These are phyloP conservation scores for Coccomyxa subellipsoidea DNA, from an alignment of 163 green algal genomes.

Conservation along the genomic window DNA sequence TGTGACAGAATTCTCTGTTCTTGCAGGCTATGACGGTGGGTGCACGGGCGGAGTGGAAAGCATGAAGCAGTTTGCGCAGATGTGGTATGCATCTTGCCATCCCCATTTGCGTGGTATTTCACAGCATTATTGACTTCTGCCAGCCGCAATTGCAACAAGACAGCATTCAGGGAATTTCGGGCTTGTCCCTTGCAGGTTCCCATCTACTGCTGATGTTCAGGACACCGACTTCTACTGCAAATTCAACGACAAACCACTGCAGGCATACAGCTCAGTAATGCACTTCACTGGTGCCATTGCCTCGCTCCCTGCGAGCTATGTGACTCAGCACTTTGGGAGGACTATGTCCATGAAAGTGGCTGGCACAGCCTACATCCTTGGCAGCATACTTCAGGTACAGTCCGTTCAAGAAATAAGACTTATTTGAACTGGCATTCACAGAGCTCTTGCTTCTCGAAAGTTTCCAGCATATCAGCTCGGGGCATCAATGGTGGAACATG, in stretches of 20 bases:
- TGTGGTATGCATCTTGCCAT: neutral
- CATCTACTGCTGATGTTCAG: neutral
- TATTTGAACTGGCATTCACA: neutral
- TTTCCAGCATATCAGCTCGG: neutral
- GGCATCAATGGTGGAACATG: no score
- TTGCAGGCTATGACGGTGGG: neutral
- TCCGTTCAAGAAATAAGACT: neutral
- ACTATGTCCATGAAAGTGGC: slow-evolving; percentile 29
- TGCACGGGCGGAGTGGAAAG: neutral
- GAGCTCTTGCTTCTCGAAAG: neutral
- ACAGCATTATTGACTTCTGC: neutral
- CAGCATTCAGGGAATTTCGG: neutral
- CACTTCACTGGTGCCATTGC: slow-evolving; percentile 28
- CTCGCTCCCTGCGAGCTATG: slow-evolving; percentile 15
- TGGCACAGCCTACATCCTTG: slow-evolving; percentile 18
- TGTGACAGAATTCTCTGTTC: no score
- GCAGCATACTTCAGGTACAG: slow-evolving; percentile 17
- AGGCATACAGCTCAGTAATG: slow-evolving; percentile 25
- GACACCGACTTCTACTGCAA: slow-evolving; percentile 22
- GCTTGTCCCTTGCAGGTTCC: neutral
- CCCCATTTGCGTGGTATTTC: neutral
- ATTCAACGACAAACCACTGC: slow-evolving; percentile 17
- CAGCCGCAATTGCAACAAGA: neutral
- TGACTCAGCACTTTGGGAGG: slow-evolving; percentile 22
- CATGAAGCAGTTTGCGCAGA: neutral